Conservation (phyloP, 192 early-diverging fungal species). For the Backusella psychrophila region DNA sequence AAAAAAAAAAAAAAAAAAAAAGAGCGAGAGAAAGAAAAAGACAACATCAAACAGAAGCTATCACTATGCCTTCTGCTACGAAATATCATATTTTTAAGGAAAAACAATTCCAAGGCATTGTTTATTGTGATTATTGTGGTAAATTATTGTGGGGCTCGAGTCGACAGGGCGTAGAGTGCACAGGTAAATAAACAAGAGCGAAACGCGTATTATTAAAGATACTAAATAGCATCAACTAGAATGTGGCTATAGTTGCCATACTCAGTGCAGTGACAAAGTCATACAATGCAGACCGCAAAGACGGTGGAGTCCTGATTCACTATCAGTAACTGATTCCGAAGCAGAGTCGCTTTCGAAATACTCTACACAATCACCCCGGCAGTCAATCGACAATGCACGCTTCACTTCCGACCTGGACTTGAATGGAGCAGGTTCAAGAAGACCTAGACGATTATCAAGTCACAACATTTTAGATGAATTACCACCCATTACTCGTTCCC, state of each 20-base stretch:
- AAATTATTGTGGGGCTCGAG: constrained; percentile 30
- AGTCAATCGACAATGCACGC: constrained; percentile 7
- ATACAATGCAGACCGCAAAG: constrained; percentile 27
- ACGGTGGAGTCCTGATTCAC: constrained; percentile 19
- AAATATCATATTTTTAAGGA: constrained; percentile 20
- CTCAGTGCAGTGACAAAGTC: constrained; percentile 21
- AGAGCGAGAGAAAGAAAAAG: background rate
- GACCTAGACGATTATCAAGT: background rate
- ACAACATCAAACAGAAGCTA: background rate
- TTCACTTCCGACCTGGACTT: background rate
- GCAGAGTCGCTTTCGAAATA: constrained; percentile 23
- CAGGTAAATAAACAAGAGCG: constrained; percentile 13
- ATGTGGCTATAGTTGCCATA: constrained; percentile 30
- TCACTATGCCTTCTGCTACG: constrained; percentile 11
- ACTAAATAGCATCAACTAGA: constrained; percentile 3
- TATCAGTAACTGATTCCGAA: constrained; percentile 33
- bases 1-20: too few relatives aligned
- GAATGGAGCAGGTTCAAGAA: background rate
- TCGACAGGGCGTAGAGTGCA: constrained; percentile 29
- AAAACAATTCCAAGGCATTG: constrained; percentile 22
- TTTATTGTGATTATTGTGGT: constrained; percentile 32
- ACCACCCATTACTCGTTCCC: background rate
- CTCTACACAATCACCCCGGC: constrained; percentile 17
- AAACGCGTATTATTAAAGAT: background rate
- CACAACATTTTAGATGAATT: background rate